A percentile compares a stretch with the other conserved stretches of the same genome.
Evolutionary conservation across 345 rosid genomes (phyloP).

Genomic region (Diplotaxis tenuifolia): DNA sequence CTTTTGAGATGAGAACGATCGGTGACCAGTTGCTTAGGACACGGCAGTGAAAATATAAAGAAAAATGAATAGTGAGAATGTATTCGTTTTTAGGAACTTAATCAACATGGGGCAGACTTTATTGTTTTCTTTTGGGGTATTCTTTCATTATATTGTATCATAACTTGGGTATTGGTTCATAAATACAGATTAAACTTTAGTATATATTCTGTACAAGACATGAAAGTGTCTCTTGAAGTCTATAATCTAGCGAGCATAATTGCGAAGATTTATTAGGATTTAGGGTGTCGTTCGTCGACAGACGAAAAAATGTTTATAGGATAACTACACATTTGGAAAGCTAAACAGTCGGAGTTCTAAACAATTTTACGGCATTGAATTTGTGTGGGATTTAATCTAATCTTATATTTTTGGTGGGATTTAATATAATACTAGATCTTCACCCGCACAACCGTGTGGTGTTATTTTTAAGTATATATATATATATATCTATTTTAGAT

Average conservation of each 20-base stretch:
- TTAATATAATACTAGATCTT: too few relatives aligned
- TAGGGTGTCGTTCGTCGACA: neutral
- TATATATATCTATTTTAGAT: too few relatives aligned
- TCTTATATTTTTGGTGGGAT: too few relatives aligned
- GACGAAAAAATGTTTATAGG: too few relatives aligned
- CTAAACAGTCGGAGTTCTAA: too few relatives aligned
- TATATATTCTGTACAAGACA: neutral
- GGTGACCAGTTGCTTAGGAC: conserved; percentile 61
- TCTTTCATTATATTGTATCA: conserved; percentile 28
- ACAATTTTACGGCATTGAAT: too few relatives aligned
- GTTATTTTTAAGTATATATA: too few relatives aligned
- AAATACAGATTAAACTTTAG: neutral
- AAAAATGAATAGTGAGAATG: conserved; percentile 4
- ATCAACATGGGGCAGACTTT: neutral
- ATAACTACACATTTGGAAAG: too few relatives aligned
- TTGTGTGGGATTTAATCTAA: too few relatives aligned
- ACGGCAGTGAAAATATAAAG: conserved; percentile 47
- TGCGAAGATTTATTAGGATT: too few relatives aligned
- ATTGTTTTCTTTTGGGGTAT: conserved; percentile 15
- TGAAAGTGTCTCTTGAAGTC: neutral
- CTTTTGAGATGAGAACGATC: conserved; percentile 71
- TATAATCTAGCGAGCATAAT: neutral
- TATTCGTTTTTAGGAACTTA: neutral
- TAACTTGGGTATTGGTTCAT: conserved; percentile 23
- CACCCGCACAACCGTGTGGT: too few relatives aligned